Evolutionary conservation across 306 rosid species (phyloP), one percentile per base, ranked within the genome.

Genomic region (Begonia masoniana): DNA sequence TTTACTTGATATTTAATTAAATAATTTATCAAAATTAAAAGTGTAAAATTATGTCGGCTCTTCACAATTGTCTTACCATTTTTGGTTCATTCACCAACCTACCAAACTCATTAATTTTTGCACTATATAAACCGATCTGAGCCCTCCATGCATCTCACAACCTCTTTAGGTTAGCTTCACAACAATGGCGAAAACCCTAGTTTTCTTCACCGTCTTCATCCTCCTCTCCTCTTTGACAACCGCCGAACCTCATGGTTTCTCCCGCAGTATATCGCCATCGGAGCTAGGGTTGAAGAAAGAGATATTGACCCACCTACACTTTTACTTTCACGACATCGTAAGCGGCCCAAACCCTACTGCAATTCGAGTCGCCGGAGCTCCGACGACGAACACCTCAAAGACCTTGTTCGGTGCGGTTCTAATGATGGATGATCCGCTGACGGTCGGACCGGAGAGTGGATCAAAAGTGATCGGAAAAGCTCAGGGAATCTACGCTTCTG

Each of bases 381-480:
- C 66, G 1, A 5, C 52, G 13, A 63, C 70, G 5, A 54, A 56
- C 11, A 53, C 52, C 5, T 76, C 86, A 0, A 11, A 41, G 2
- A 59, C 83, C 0, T 2, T 0, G 0, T 79, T 86, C 14, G 93
- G 93, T 0, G 14, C 59, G 0, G 81, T 82, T 65, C 13, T 54
- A 10, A 71, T 79, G 73, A 72, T 80, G 43, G 93, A 86, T 45
- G 79, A 85, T 41, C 76, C 79, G 7, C 48, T 86, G 14, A 86
- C 88, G 2, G 63, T 13, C 10, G 50, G 15, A 10, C 81, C 92
- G 7, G 71, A 80, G 2, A 15, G 10, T 6, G 23, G 26, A 9
- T 80, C 93, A 13, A 65, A 54, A 15, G 15, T 52, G 0, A 75
- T 82, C 0, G 93, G 88, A 16, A 67, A 72, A 60, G 88, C 88